Evolutionary conservation across 2,329 filamentous ascomycete species (phyloP).

Genomic region (Incumbomyces lentus): DNA sequence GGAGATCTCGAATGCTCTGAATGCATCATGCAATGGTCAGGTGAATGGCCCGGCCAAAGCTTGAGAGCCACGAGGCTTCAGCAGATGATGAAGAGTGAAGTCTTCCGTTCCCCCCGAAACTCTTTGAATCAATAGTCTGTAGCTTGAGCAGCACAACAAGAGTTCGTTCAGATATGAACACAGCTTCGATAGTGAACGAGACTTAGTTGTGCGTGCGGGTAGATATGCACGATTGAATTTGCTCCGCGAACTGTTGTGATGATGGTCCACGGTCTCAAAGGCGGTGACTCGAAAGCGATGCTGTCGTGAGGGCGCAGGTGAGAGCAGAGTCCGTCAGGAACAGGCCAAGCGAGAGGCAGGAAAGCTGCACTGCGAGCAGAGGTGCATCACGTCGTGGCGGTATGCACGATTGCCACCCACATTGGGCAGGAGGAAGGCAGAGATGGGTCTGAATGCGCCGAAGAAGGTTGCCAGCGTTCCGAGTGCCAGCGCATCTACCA

Average conservation of each 20-base stretch:
- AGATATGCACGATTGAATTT: background rate
- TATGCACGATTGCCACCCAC: slow-evolving; percentile 5
- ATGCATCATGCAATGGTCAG: slow-evolving; percentile 19
- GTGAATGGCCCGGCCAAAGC: slow-evolving; percentile 1
- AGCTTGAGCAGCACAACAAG: background rate
- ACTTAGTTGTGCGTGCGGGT: too few species aligned
- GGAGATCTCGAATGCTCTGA: slow-evolving; percentile 12
- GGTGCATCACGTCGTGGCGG: slow-evolving; percentile 5
- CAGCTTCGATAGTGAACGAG: background rate
- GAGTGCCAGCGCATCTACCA: slow-evolving; percentile 19
- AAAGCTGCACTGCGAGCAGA: background rate
- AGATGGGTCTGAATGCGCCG: slow-evolving; percentile 4
- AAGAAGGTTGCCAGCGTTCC: slow-evolving; percentile 3
- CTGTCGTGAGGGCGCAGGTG: background rate
- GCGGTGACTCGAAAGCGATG: too few species aligned
- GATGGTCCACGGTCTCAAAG: background rate
- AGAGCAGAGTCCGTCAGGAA: background rate
- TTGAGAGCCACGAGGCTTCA: too few species aligned
- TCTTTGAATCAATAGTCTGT: background rate
- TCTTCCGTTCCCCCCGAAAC: too few species aligned
- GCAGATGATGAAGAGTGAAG: too few species aligned
- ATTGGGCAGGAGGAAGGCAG: background rate
- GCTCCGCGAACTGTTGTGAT: background rate
- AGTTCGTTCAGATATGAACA: background rate
- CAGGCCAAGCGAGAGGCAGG: slow-evolving; percentile 1